Evolutionary conservation across 75 land plant genomes (phyloP).

Genomic region (Picea sitchensis): DNA sequence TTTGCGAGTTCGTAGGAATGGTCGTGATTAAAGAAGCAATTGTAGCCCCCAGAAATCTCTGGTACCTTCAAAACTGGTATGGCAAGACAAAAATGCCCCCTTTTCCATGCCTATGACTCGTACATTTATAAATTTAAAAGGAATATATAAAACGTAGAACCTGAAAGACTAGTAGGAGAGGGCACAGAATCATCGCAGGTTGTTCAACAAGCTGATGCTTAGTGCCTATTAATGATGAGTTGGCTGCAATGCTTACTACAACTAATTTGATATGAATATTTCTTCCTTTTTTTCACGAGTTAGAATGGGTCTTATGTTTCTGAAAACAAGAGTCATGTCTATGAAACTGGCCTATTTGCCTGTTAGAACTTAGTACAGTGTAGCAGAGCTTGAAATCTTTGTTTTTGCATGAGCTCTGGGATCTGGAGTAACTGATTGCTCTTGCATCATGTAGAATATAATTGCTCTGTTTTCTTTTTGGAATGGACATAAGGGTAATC

Average conservation of each 20-base stretch:
- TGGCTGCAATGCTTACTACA: background rate
- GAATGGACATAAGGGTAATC: background rate
- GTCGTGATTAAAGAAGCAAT: background rate
- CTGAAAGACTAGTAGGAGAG: background rate
- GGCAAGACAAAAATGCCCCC: background rate
- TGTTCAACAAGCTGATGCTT: no score
- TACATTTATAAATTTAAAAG: background rate
- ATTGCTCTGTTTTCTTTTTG: background rate
- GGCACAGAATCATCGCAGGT: background rate
- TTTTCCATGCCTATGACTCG: background rate
- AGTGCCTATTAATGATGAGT: background rate
- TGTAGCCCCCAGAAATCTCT: background rate
- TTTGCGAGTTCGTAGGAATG: background rate
- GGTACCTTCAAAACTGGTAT: constrained; percentile 1
- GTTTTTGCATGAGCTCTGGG: background rate
- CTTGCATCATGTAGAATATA: background rate
- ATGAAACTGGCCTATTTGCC: background rate
- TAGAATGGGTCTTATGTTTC: background rate
- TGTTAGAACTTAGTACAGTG: background rate
- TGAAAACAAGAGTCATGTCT: background rate
- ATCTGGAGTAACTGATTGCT: background rate
- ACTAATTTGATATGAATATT: background rate
- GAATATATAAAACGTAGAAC: background rate
- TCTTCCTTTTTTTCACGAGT: background rate
- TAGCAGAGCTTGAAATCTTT: background rate